Base-by-base conservation (phyloP, 176 grass and related monocot genomes). In the Raddia distichophylla region DNA sequence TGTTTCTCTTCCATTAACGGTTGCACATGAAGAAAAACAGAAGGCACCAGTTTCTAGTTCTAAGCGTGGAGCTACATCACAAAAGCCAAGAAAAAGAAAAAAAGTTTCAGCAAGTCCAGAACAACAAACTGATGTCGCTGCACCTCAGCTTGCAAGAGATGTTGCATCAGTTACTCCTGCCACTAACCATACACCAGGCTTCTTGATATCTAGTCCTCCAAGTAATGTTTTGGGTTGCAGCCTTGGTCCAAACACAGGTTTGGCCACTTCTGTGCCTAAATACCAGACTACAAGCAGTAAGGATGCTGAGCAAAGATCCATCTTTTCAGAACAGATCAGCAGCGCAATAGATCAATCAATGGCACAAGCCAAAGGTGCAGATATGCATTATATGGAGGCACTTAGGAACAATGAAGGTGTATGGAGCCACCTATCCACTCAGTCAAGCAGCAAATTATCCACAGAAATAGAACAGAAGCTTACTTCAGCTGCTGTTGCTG, bases 61-160 rank as follows among this genome's bases (percentile, higher is more conserved):
- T 76, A 94, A 89, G 66, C 80, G 33, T 80, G 87, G 75, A 76
- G 27, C 84, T 78, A 34, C 68, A 78, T 75, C 91, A 67, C 87
- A 89, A 69, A 95, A 96, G 78, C 64, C 97, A 72, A 96, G 97
- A 77, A 99, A 99, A 92, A 90, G 97, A 78, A 99, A 96, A 80
- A 96, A 99, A 87, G 86, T 67, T 84, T 87, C 91, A 87, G 64
- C 60, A 80, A 78, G 80, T 47, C 74, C 82, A 50, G 93, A 87
- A 73, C 85, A 73, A 51, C 78, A 87, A 83, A 50, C 63, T 73
- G 76, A 60, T 18, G 76, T 87, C 79, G 75, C 59, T 80, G 71
- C 73, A 53, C 67, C 81, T 75, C 83, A 87, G 80, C 63, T 85
- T 55, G 81, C 77, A 86, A 35, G 34, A 44, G 91, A 92, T 76